phyloP scores from a whole-genome alignment of 495 filamentous ascomycete genomes.

The Hyaloscypha bicolor region DNA sequence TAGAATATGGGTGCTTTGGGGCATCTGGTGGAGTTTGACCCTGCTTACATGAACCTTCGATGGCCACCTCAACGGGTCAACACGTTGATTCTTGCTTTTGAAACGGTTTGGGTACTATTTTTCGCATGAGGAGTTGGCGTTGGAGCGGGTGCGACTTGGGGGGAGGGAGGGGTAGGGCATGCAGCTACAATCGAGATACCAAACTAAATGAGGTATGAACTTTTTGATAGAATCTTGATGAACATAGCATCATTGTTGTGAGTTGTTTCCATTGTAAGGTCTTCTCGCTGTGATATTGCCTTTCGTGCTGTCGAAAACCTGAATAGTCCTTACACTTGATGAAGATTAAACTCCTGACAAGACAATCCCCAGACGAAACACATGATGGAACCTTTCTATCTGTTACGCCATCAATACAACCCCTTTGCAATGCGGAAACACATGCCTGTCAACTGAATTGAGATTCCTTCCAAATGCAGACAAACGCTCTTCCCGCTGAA shows the following conservation, averaged over 20 bases:
- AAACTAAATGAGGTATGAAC: slow-evolving; percentile 2
- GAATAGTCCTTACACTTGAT: neutral
- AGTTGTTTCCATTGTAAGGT: neutral
- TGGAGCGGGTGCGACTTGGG: neutral
- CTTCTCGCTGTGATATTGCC: neutral
- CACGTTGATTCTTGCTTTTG: neutral
- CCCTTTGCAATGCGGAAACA: no score
- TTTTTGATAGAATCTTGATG: neutral
- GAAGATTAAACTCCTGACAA: neutral
- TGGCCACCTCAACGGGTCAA: slow-evolving; percentile 22
- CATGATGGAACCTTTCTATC: no score
- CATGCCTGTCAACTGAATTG: no score
- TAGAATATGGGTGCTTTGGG: slow-evolving; percentile 6
- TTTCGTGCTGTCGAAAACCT: neutral
- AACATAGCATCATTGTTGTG: neutral
- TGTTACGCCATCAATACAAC: no score
- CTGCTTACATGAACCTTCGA: slow-evolving; percentile 1
- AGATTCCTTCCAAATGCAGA: no score
- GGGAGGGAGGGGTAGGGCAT: neutral
- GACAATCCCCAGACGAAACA: no score
- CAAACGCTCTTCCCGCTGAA: no score
- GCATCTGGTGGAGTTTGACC: slow-evolving; percentile 11
- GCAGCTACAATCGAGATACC: slow-evolving; percentile 6
- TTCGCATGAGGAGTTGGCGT: slow-evolving; percentile 13
- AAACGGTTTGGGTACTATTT: slow-evolving; percentile 1